Evolutionary conservation across 495 filamentous ascomycete genomes (phyloP).

Genomic region (Talaromyces borbonicus): DNA sequence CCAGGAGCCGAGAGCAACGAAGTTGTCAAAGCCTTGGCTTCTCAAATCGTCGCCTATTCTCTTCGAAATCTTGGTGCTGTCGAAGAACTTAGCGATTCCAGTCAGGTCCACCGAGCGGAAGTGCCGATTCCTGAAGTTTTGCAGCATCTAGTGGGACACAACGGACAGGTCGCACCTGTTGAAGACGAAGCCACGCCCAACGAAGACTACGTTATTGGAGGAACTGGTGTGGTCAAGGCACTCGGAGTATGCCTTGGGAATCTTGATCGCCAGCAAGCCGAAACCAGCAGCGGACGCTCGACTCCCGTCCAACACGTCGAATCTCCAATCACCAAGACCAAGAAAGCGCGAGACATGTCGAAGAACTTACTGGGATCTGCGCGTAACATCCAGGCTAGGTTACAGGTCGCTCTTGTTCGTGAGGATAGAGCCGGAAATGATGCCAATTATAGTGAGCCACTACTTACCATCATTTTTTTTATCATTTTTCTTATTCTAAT

Average conservation of each 20-base stretch:
- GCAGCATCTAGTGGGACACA: constrained; percentile 52
- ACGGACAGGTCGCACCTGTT: constrained; percentile 46
- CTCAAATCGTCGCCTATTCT: constrained; percentile 88
- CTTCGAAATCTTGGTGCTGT: constrained; percentile 76
- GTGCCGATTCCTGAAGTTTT: constrained; percentile 52
- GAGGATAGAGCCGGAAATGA: constrained; percentile 59
- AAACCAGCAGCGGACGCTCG: constrained; percentile 38
- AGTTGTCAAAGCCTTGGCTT: constrained; percentile 84
- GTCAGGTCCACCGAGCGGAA: constrained; percentile 23
- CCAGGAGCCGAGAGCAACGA: constrained; percentile 70
- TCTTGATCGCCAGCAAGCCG: constrained; percentile 28
- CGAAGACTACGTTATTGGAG: constrained; percentile 91
- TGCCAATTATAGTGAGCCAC: constrained; percentile 65
- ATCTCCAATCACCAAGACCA: constrained; percentile 24
- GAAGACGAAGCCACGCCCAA: constrained; percentile 69
- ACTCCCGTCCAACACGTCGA: constrained; percentile 42
- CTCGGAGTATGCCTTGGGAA: constrained; percentile 84
- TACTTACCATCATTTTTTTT: constrained; percentile 1
- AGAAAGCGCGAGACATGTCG: constrained; percentile 83
- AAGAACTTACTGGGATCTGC: constrained; percentile 79
- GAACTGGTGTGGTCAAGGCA: constrained; percentile 90
- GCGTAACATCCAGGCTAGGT: constrained; percentile 70
- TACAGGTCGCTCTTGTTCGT: constrained; percentile 77
- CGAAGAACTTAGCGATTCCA: constrained; percentile 30
- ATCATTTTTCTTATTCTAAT: constrained; percentile 12